A percentile compares a stretch with the other conserved stretches of the same genome.
Evolutionary conservation across 2,329 filamentous ascomycete genomes (phyloP).

Genomic region (Phaeophleospora eucalypticola): DNA sequence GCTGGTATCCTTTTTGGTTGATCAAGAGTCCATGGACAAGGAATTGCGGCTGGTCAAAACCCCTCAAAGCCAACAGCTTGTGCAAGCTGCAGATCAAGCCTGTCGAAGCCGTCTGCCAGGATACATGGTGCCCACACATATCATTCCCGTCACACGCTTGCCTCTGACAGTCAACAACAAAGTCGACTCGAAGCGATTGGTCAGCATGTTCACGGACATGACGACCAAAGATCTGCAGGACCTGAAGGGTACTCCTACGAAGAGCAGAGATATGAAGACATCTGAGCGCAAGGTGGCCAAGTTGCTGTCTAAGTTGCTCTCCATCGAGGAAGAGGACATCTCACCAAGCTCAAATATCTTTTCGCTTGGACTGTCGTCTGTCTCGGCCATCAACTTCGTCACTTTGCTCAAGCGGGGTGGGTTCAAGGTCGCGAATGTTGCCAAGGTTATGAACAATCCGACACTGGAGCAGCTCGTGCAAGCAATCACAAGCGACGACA

Average conservation of each 20-base stretch:
- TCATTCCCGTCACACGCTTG: conserved; percentile 66
- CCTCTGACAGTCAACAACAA: conserved; percentile 89
- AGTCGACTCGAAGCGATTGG: conserved; percentile 68
- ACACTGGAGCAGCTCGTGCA: conserved; percentile 40
- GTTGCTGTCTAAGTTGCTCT: conserved; percentile 53
- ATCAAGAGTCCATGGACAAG: conserved; percentile 20
- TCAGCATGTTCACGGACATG: conserved; percentile 60
- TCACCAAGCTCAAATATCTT: conserved; percentile 65
- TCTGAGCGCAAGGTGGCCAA: conserved; percentile 49
- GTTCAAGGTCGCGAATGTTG: conserved; percentile 57
- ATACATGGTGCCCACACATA: conserved; percentile 90
- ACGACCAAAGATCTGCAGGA: conserved; percentile 59
- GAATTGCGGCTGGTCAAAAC: conserved; percentile 36
- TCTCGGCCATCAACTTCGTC: conserved; percentile 71
- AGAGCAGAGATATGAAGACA: conserved; percentile 29
- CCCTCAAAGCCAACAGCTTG: conserved; percentile 20
- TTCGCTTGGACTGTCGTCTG: conserved; percentile 82
- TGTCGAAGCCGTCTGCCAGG: conserved; percentile 67
- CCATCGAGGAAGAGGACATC: conserved; percentile 44
- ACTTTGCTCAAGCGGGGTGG: conserved; percentile 60
- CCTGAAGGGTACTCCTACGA: conserved; percentile 36
- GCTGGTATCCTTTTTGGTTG: conserved; percentile 68
- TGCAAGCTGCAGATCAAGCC: conserved; percentile 39
- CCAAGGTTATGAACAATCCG: conserved; percentile 60
- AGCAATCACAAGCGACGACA: conserved; percentile 24